phyloP scores from a whole-genome alignment of 495 filamentous ascomycete genomes.

The Rhypophila decipiens region DNA sequence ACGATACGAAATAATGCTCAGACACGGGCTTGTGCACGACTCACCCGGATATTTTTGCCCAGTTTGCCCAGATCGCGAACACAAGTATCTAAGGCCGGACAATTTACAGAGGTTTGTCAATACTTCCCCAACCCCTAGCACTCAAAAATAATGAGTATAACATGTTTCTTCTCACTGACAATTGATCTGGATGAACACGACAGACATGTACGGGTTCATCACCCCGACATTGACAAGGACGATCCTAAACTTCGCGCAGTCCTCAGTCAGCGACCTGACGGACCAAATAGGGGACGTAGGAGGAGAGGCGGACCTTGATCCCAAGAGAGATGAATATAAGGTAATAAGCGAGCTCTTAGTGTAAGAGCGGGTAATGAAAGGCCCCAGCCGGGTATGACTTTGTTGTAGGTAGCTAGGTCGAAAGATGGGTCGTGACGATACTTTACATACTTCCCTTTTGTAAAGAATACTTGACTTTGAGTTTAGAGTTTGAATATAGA shows the following conservation, averaged over 20 bases:
- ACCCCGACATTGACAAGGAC: constrained; percentile 79
- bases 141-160: background rate
- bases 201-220: constrained; percentile 84
- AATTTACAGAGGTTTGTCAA: constrained; percentile 92
- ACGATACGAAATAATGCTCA: constrained; percentile 98
- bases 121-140: too few species aligned
- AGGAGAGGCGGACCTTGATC: constrained; percentile 2
- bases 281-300: constrained; percentile 74
- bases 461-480: too few species aligned
- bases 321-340: too few species aligned
- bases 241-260: constrained; percentile 74
- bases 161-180: background rate
- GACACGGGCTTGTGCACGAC: constrained; percentile 90
- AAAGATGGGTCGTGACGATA: too few species aligned
- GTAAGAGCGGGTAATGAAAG: too few species aligned
- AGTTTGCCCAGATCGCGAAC: constrained; percentile 91
- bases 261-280: constrained; percentile 75
- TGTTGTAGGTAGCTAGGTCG: too few species aligned
- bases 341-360: too few species aligned
- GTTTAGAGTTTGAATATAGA: too few species aligned
- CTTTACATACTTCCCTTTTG: too few species aligned
- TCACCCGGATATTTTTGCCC: constrained; percentile 96
- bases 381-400: too few species aligned
- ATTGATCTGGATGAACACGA: too few species aligned
- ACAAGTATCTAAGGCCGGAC: constrained; percentile 93